Base-by-base conservation (phyloP, 441 rosid species). In the Pelargonium cotyledonis region DNA sequence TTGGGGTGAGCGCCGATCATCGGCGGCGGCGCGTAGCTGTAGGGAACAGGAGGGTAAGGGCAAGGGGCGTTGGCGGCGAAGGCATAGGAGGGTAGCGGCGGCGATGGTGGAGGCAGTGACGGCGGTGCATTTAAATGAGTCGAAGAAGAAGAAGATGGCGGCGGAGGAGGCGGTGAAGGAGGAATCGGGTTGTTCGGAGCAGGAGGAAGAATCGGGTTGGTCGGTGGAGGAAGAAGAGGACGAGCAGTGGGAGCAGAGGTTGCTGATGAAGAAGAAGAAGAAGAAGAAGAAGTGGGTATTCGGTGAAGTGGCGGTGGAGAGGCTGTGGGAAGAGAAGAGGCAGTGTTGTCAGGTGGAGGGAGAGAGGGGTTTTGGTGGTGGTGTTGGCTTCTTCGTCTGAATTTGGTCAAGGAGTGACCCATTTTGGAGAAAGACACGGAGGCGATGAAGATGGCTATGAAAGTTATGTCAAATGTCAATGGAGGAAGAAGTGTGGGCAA, bases 381-480 rank as follows among this genome's bases (percentile, higher is more conserved):
- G 0, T 8, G 41, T 10, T 15, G 58, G 19, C 11, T 16, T 18
- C 16, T 8, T 69, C 69, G 64, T 31, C 58, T 41, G 16, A 53
- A 40, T 64, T 73, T 73, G 76, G 72, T 53, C 43, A 46, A 15
- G 44, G 21, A 29, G 38, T 63, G 72, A 41, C 76, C 76, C 76
- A 73, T 73, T 14, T 18, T 35, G 44, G 68, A 46, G 38, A 47
- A 38, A 47, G 66, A 11, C 29, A 61, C n/a, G 29, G 38, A 64
- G 38, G 49, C 11, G 68, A 8, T 8, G 23, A 43, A 16, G 49
- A 43, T 26, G 31, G 31, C 31, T 1, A 26, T 26, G 31, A 26
- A 26, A 2, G 31, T 2, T 26, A 26, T 26, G 31, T 26, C 31
- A 26, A 26, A 26, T 26, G 31, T 26, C 31, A 26, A 26, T 26